phyloP scores from a whole-genome alignment of 1,284 basidiomycete genomes.

The Fomitiporia mediterranea region DNA sequence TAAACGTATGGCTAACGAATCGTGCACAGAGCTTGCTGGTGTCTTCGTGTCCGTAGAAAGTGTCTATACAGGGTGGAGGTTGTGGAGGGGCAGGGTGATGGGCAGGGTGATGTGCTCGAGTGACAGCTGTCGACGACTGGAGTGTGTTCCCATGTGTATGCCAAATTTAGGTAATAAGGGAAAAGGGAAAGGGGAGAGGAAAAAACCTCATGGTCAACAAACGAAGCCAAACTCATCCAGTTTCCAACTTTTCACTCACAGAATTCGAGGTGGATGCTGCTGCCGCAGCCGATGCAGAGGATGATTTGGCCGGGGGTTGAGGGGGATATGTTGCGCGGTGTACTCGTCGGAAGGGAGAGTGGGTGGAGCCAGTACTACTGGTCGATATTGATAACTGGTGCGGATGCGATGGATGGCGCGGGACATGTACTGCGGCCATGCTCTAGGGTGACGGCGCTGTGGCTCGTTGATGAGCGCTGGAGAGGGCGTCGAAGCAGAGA shows the following conservation, averaged over 20 bases:
- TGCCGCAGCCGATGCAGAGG: background rate
- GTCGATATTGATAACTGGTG: background rate
- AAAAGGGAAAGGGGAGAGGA: background rate
- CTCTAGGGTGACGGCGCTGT: background rate
- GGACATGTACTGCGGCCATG: background rate
- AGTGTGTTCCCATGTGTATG: background rate
- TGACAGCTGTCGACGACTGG: background rate
- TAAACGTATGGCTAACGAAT: constrained; percentile 37
- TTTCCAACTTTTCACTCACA: too few species aligned
- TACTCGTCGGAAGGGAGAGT: constrained; percentile 1
- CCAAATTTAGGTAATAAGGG: too few species aligned
- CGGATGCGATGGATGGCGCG: background rate
- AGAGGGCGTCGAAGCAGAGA: background rate
- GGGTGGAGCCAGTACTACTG: background rate
- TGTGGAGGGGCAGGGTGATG: constrained; percentile 24
- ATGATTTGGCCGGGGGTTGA: background rate
- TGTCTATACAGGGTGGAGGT: constrained; percentile 43
- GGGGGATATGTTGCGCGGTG: background rate
- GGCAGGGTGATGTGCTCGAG: background rate
- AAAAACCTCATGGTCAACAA: background rate
- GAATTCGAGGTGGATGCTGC: background rate
- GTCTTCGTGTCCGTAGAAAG: constrained; percentile 44
- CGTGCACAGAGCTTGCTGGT: constrained; percentile 36
- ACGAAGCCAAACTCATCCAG: background rate
- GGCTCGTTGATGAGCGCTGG: background rate